These are phyloP conservation scores for Nannochloris sp. DNA, from an alignment of 139 green algal species.

Conservation along the genomic window DNA sequence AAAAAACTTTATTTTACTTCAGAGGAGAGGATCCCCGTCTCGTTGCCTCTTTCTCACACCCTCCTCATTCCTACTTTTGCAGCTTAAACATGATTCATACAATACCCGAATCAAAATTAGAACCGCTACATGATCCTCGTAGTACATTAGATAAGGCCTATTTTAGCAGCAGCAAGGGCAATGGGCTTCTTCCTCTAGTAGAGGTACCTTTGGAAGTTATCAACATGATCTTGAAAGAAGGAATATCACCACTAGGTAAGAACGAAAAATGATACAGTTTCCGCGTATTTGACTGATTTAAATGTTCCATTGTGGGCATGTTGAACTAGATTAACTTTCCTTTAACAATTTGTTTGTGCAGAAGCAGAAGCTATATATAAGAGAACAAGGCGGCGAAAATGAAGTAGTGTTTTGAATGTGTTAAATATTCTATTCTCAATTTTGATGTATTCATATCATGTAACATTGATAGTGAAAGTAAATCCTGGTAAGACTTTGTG, in stretches of 20 bases:
- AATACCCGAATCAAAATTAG: neutral
- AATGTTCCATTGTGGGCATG: no score
- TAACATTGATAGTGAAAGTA: no score
- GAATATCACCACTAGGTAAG: conserved; percentile 7
- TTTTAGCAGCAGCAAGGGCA: neutral
- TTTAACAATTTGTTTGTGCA: neutral
- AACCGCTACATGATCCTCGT: conserved; percentile 11
- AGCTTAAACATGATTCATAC: conserved; percentile 35
- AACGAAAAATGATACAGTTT: neutral
- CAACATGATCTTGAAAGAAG: conserved; percentile 21
- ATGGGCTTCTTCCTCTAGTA: conserved; percentile 33
- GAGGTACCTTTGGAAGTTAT: conserved; percentile 31
- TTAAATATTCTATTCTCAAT: no score
- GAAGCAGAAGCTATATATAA: neutral
- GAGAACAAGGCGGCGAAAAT: no score
- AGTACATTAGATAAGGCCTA: neutral
- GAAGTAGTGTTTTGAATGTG: no score
- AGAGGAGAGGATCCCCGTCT: neutral
- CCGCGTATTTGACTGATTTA: no score
- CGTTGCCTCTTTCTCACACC: neutral
- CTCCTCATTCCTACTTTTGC: no score
- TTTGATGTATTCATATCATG: no score
- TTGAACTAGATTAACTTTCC: neutral
- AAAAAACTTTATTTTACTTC: neutral
- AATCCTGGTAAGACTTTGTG: no score